Percentiles rank a stretch among this genome's conserved stretches.
Evolutionary conservation across 108 stramenopile genomes (phyloP).

Genomic region (Discostella pseudostelligera): DNA sequence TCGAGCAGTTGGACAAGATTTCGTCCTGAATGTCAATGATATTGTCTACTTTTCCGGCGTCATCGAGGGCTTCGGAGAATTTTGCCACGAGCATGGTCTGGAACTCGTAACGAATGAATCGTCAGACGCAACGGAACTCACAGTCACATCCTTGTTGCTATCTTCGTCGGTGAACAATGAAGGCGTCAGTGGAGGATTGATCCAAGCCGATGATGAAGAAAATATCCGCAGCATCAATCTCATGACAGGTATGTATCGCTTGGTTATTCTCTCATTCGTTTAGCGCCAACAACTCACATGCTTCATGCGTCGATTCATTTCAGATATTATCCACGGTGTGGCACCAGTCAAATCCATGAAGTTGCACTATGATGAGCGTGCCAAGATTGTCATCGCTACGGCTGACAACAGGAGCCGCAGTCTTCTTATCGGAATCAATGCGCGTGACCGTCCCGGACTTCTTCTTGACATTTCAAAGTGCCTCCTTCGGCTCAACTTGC

Average conservation of each 20-base stretch:
- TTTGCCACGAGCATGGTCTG: conserved; percentile 77
- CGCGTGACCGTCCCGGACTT: conserved; percentile 50
- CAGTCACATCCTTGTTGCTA: background rate
- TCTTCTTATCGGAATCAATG: conserved; percentile 43
- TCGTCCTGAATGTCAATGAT: conserved; percentile 74
- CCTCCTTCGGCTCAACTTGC: conserved; percentile 52
- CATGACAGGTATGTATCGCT: background rate
- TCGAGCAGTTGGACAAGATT: conserved; percentile 80
- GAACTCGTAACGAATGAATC: conserved; percentile 69
- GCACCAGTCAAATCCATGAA: no score
- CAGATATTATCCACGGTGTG: no score
- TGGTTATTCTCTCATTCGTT: no score
- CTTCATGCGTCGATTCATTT: background rate
- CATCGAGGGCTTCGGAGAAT: conserved; percentile 68
- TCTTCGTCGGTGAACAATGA: background rate
- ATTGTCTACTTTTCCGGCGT: conserved; percentile 76
- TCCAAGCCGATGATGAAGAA: background rate
- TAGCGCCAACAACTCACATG: no score
- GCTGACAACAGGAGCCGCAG: no score
- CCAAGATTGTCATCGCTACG: no score
- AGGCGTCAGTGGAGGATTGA: background rate
- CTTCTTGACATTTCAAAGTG: conserved; percentile 73
- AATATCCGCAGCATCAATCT: conserved; percentile 2
- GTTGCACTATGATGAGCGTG: no score
- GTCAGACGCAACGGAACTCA: background rate